Base-by-base conservation (phyloP, 768 basidiomycete species). In the Tremella yokohamensis region DNA sequence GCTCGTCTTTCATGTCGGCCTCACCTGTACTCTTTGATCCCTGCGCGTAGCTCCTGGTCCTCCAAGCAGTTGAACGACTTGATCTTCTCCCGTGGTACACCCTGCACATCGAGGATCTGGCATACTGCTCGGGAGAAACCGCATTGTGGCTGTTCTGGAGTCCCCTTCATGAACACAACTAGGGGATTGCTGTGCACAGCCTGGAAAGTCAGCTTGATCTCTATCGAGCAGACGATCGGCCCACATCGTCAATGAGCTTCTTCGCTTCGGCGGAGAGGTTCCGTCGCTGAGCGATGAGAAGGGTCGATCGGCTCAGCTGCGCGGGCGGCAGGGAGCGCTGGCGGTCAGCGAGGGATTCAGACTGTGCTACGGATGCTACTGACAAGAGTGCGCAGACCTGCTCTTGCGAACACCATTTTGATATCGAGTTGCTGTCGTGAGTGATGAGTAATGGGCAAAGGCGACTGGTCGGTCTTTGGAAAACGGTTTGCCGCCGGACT, bases 161-260 rank as follows among this genome's bases (percentile, higher is more conserved):
- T 90, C 9, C 96, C 96, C 75, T 99, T 99, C 94, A 99, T 98
- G 80, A 99, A 98, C 3, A 98, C 80, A 1, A 99, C 96, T 6
- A 98, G 82, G 0, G 92, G 92, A 44, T 83, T 84, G 0, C 82
- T 79, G 8, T 81, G 78, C 24, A 98, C 83, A 1, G 92, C 91
- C 65, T 84, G 22, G 16, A 22, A 15, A 37, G 8, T 26, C 18
- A 12, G 25, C 54, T 6, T 45, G 16, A 52, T 52, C 50, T 39
- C n/a, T 40, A 15, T 34, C n/a, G 24, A 52, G 38, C 2, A 16
- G 15, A 19, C 22, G 29, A 24, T 37, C 13, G 13, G 66, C 71
- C 29, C 50, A 74, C 75, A 68, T 69, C 65, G 40, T 76, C 75
- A 49, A 76, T 76, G 50, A 68, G 52, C 62, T 73, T 76, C 51